Evolutionary conservation across 2,329 filamentous ascomycete genomes (phyloP).

Genomic region (Ceratocystis cubensis): DNA sequence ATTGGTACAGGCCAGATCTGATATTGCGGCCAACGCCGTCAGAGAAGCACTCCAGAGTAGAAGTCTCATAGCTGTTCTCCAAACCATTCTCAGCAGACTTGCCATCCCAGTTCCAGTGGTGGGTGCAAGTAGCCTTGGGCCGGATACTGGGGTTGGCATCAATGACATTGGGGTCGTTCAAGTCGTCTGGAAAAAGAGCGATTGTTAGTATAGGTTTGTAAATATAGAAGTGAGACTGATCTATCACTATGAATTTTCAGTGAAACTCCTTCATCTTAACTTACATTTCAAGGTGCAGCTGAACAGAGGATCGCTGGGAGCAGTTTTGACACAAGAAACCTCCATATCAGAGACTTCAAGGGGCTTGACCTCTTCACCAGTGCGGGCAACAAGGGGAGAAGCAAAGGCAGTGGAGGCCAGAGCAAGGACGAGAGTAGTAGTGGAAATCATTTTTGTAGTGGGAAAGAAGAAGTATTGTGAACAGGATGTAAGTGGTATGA

Average conservation of each 20-base stretch:
- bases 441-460: not conserved
- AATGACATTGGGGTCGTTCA: constrained; percentile 15
- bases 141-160: not conserved
- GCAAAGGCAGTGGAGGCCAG: constrained; percentile 10
- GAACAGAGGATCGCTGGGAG: not conserved
- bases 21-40: constrained; percentile 4
- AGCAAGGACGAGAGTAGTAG: constrained; percentile 1
- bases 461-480: not conserved
- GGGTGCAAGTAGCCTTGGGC: constrained; percentile 20
- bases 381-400: not conserved
- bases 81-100: constrained; percentile 24
- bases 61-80: constrained; percentile 23
- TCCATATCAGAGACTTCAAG: constrained; percentile 11
- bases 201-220: not conserved
- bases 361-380: not conserved
- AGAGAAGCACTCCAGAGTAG: constrained; percentile 18
- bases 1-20: constrained; percentile 8
- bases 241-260: not conserved
- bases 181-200: not conserved
- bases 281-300: constrained; percentile 18
- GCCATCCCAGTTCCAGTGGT: constrained; percentile 25
- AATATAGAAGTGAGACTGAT: not conserved
- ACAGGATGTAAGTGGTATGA: not conserved
- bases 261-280: not conserved
- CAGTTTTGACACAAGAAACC: constrained; percentile 4